Conservation (phyloP, 1,284 basidiomycete species). For the Ustilago loliicola region DNA sequence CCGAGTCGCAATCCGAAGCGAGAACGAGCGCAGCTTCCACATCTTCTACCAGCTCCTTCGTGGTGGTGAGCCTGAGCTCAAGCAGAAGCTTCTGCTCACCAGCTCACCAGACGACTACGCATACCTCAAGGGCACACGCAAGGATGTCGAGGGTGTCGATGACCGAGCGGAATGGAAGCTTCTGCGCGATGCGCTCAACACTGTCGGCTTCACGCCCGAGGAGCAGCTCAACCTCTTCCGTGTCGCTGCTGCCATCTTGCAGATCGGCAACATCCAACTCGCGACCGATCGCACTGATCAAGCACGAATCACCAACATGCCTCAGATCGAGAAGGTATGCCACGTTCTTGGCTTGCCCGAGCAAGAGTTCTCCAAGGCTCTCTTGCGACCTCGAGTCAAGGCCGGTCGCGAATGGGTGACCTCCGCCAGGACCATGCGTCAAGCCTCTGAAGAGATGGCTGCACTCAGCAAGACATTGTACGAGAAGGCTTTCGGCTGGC, state of each 20-base stretch:
- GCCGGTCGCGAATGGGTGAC: constrained; percentile 98
- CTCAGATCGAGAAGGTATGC: constrained; percentile 82
- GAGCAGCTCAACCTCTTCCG: constrained; percentile 95
- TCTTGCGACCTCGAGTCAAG: constrained; percentile 78
- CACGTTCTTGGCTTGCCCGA: constrained; percentile 93
- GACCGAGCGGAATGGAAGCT: constrained; percentile 88
- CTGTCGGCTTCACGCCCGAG: constrained; percentile 84
- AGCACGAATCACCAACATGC: constrained; percentile 77
- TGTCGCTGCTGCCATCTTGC: constrained; percentile 91
- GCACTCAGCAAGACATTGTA: constrained; percentile 96
- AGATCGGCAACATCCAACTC: constrained; percentile 93
- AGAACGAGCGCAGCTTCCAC: constrained; percentile 88
- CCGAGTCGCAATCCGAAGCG: constrained; percentile 76
- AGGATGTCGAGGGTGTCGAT: constrained; percentile 94
- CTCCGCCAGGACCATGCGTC: constrained; percentile 89
- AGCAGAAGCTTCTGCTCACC: constrained; percentile 79
- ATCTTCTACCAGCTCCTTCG: constrained; percentile 89
- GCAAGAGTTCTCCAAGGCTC: constrained; percentile 86
- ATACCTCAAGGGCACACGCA: constrained; percentile 88
- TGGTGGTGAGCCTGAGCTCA: constrained; percentile 66
- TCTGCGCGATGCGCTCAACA: constrained; percentile 84
- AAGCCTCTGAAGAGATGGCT: constrained; percentile 92
- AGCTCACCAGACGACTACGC: constrained; percentile 83
- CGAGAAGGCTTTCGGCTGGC: constrained; percentile 93
- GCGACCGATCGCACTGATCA: constrained; percentile 87